phyloP scores from a whole-genome alignment of 305 asterid species.

The Nicotiana rustica region DNA sequence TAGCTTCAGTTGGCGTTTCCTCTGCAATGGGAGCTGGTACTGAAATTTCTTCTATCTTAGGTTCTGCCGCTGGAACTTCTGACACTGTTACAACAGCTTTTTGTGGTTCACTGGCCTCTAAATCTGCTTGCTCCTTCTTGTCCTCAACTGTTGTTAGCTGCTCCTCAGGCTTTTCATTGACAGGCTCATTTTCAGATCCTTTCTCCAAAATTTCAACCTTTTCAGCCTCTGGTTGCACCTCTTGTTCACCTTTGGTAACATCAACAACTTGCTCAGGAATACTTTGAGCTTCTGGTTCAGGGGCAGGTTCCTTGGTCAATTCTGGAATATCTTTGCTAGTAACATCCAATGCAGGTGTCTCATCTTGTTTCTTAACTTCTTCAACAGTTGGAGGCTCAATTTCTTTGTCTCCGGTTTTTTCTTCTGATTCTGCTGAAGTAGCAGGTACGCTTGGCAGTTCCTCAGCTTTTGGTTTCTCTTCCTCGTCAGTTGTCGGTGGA shows the following conservation, averaged over 20 bases:
- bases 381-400: conserved; percentile 43
- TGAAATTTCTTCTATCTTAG: conserved; percentile 36
- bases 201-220: conserved; percentile 35
- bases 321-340: conserved; percentile 35
- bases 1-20: conserved; percentile 40
- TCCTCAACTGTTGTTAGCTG: conserved; percentile 40
- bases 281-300: conserved; percentile 3
- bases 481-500: conserved; percentile 33
- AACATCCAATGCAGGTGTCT: conserved; percentile 40
- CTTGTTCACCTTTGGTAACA: conserved; percentile 33
- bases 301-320: conserved; percentile 28
- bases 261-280: conserved; percentile 41
- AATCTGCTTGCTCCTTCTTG: conserved; percentile 43
- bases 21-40: conserved; percentile 45
- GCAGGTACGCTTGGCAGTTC: conserved; percentile 36
- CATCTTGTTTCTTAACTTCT: conserved; percentile 48
- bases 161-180: conserved; percentile 49
- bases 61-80: conserved; percentile 40
- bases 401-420: conserved; percentile 45
- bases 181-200: conserved; percentile 27
- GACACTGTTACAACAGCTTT: conserved; percentile 34
- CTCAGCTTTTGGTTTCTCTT: conserved; percentile 49
- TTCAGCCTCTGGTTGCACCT: conserved; percentile 41
- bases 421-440: conserved; percentile 39
- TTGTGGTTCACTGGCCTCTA: conserved; percentile 41